Base-by-base conservation (phyloP, 2,329 filamentous ascomycete genomes). In the Neurospora sp. region DNA sequence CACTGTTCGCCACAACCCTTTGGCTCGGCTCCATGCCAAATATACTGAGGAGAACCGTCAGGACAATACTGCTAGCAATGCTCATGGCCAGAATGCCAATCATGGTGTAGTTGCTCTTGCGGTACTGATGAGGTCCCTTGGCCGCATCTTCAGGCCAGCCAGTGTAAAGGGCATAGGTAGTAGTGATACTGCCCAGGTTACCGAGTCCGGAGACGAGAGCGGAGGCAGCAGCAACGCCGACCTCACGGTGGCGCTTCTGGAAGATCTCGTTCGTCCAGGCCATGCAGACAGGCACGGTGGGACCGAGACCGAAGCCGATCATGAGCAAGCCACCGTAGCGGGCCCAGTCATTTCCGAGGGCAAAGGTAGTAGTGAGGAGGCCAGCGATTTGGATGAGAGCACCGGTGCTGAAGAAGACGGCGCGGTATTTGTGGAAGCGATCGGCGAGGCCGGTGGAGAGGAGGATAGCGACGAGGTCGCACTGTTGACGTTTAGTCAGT, bases 231-330 rank as follows among this genome's bases (percentile, higher is more conserved):
- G 93, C 93, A 7, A 97, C 93, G 69, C 93, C 93, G 28, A 97
- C 92, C 80, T 97, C 93, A 66, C 93, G 93, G 77, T 97, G 93
- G 13, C 93, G 90, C 39, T 87, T 87, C 81, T 97, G 93, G 83
- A 97, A 97, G 77, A 97, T 91, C 80, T 97, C 92, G 73, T 89
- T 92, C 39, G 92, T 93, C 93, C 93, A 97, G 42, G 93, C 91
- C 93, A 97, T 97, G 79, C 92, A 95, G 76, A 95, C 95, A 11
- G 93, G 93, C 0, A 97, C 93, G 0, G 93, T 97, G 3, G 93
- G 93, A 1, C 93, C 93, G 1, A 97, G 89, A 0, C 93, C 93
- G 71, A 97, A 97, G 4, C 93, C 93, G 42, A 97, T 91, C 81
- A 97, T 90, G 68, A 97, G 82, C n/a, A 97, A 87, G 4, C 93